These are phyloP conservation scores for Parsonsia alboflavescens DNA, from an alignment of 257 asterid genomes.

Conservation along the genomic window DNA sequence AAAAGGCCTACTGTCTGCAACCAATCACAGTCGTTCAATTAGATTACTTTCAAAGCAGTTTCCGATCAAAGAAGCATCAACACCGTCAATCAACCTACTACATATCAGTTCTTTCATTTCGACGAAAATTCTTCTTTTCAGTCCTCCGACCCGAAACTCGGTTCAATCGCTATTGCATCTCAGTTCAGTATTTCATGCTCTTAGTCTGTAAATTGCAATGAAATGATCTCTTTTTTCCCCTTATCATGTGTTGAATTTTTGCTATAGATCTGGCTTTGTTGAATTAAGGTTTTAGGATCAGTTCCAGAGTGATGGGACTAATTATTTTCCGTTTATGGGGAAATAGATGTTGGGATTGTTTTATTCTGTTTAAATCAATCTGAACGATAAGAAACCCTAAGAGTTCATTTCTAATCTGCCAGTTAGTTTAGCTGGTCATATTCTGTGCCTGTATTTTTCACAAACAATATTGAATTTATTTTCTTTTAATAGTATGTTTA, in stretches of 20 bases:
- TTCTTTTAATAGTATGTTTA: neutral
- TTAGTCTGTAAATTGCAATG: neutral
- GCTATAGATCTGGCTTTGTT: neutral
- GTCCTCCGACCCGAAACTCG: constrained; percentile 1
- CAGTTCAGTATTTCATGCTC: too few species aligned
- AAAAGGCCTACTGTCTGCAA: neutral
- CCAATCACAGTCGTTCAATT: constrained; percentile 27
- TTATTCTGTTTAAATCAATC: neutral
- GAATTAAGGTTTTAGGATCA: neutral
- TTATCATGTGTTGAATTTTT: neutral
- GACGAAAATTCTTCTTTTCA: neutral
- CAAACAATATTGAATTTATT: neutral
- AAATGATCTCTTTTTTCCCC: neutral
- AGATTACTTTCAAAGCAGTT: neutral
- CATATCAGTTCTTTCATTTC: neutral
- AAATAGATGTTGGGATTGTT: too few species aligned
- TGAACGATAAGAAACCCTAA: neutral
- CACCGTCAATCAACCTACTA: constrained; percentile 16
- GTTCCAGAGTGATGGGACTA: constrained; percentile 1
- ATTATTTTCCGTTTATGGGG: too few species aligned
- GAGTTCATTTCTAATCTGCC: neutral
- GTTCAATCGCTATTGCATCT: too few species aligned
- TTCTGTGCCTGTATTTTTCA: neutral
- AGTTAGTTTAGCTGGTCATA: neutral
- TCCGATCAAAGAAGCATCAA: constrained; percentile 14